Base-by-base conservation (phyloP, 768 basidiomycete species). In the Boletus rex-veris region DNA sequence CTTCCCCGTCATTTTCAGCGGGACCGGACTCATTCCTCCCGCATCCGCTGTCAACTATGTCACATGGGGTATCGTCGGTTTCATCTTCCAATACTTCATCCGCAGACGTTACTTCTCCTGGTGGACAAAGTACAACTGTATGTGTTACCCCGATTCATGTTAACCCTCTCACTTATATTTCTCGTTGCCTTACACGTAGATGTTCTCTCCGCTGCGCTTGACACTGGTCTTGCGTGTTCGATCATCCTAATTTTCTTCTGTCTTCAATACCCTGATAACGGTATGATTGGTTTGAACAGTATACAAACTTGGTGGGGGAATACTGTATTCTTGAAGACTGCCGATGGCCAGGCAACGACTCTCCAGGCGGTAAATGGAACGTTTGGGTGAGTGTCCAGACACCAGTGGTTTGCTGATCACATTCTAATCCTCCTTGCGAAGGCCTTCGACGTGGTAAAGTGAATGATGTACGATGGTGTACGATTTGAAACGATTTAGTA, bases 241-340 rank as follows among this genome's bases (percentile, higher is more conserved):
- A 74, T 79, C 2, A 72, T 87, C 35, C 26, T 82, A 33, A 75
- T 85, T 48, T 85, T 82, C 73, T 84, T 85, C 66, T 71, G 73
- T 50, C 74, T 88, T 21, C 81, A 89, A 71, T 88, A 77, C 60
- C 87, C 86, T 5, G 54, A 57, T 47, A 79, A 85, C 53, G 86
- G 86, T 4, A 65, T 65, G 4, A 85, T 88, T 55, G 86, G 84
- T 6, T n/a, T 60, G 11, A 71, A 76, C 50, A 83, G 54, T n/a
- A 63, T 89, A 42, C 77, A 76, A 45, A 58, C 55, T 1, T 90
- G 87, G 88, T 88, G 86, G 86, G 88, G 87, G 11, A 88, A 88
- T 58, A 78, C 72, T 55, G 64, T 70, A 7, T 68, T 54, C 53
- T 6, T 50, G 42, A 68, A 68, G 0, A 75, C 70, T 1, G 74